A percentile compares a stretch with the other conserved stretches of the same genome.
These are phyloP conservation scores for Gossypium stocksii DNA, from an alignment of 345 rosid genomes.

Conservation along the genomic window DNA sequence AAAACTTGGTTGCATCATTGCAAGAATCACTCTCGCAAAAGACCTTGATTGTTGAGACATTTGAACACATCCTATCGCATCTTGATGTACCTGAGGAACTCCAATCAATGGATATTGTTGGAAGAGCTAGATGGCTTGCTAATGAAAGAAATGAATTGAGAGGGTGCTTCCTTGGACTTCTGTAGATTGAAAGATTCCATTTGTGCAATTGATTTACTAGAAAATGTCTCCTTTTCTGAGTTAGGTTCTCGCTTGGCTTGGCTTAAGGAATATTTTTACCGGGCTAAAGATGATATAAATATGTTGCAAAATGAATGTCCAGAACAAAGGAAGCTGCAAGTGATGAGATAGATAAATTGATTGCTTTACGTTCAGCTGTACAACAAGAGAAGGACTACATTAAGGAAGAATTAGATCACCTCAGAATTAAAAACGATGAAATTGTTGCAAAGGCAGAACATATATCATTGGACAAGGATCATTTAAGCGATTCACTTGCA, in stretches of 20 bases:
- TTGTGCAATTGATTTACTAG: slow-evolving; percentile 56
- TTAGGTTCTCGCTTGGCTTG: slow-evolving; percentile 54
- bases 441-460: slow-evolving; percentile 1
- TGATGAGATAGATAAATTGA: slow-evolving; percentile 27
- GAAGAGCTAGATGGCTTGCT: slow-evolving; percentile 58
- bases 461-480: slow-evolving; percentile 27
- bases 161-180: slow-evolving; percentile 42
- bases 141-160: slow-evolving; percentile 60
- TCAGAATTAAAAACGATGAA: slow-evolving; percentile 6
- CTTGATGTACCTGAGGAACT: slow-evolving; percentile 50
- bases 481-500: slow-evolving; percentile 50
- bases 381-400: slow-evolving; percentile 12
- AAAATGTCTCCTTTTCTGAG: slow-evolving; percentile 46
- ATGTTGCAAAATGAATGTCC: slow-evolving; percentile 44
- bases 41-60: slow-evolving; percentile 47
- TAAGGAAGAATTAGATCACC: slow-evolving; percentile 12
- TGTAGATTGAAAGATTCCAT: slow-evolving; percentile 53
- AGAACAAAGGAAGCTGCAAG: slow-evolving; percentile 38
- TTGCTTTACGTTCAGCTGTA: neutral
- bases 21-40: slow-evolving; percentile 51
- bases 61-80: slow-evolving; percentile 49
- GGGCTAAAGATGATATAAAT: slow-evolving; percentile 45
- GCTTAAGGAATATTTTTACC: slow-evolving; percentile 61
- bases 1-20: slow-evolving; percentile 49
- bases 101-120: slow-evolving; percentile 45